Conservation (phyloP, 1,284 basidiomycete species). For the Cryptococcus hybrid region DNA sequence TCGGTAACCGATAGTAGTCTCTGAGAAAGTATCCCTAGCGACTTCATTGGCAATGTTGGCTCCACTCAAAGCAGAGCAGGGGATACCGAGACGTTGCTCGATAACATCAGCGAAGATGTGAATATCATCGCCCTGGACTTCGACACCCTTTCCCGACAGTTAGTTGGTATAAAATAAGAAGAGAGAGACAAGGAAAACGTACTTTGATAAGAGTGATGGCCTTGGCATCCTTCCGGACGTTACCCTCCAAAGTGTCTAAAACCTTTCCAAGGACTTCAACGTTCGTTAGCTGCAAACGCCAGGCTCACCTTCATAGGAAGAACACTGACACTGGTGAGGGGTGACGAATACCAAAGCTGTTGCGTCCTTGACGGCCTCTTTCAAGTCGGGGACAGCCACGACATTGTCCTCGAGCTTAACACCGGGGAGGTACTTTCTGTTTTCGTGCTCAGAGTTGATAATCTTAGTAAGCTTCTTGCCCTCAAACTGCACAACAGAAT, state of each 20-base stretch:
- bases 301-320: background rate
- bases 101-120: conserved; percentile 60
- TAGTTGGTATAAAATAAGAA: background rate
- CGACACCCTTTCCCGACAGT: conserved; percentile 49
- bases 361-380: conserved; percentile 55
- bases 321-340: conserved; percentile 55
- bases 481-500: conserved; percentile 46
- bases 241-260: conserved; percentile 51
- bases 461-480: conserved; percentile 57
- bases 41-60: conserved; percentile 63
- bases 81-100: conserved; percentile 54
- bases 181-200: background rate
- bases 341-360: conserved; percentile 59
- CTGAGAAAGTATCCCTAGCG: conserved; percentile 54
- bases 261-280: conserved; percentile 40
- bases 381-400: conserved; percentile 54
- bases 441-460: conserved; percentile 55
- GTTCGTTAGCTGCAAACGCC: background rate
- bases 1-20: conserved; percentile 59
- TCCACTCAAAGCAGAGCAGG: conserved; percentile 58
- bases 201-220: conserved; percentile 56
- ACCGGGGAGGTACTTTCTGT: conserved; percentile 54
- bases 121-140: conserved; percentile 55
- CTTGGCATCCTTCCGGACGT: conserved; percentile 48
- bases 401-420: conserved; percentile 56